Percentiles rank a stretch among this genome's conserved stretches.
Evolutionary conservation across 2,329 filamentous ascomycete genomes (phyloP).

Genomic region (Penicillium sp.): DNA sequence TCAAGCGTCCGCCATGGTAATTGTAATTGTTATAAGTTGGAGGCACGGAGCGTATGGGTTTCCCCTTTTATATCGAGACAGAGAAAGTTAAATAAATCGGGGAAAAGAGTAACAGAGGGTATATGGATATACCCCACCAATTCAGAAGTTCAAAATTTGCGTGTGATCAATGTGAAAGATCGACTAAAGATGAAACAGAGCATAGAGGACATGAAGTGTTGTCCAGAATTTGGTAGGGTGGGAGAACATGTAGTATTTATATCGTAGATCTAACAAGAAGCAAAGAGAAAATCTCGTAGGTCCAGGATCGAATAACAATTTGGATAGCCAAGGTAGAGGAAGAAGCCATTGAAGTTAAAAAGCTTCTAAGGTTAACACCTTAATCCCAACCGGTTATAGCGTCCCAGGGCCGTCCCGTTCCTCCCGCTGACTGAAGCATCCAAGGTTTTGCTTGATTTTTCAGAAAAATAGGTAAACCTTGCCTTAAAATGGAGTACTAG

Average conservation of each 20-base stretch:
- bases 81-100: neutral
- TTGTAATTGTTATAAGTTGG: neutral
- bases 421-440: too few relatives aligned
- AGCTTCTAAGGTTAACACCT: too few relatives aligned
- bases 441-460: too few relatives aligned
- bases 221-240: neutral
- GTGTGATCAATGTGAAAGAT: neutral
- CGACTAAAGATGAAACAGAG: neutral
- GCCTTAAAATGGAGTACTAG: too few relatives aligned
- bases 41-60: neutral
- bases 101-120: neutral
- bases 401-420: neutral
- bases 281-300: too few relatives aligned
- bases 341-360: too few relatives aligned
- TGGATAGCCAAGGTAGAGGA: too few relatives aligned
- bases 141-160: neutral
- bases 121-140: neutral
- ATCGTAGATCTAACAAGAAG: neutral
- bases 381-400: neutral
- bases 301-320: too few relatives aligned
- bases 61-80: neutral
- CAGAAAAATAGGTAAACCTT: too few relatives aligned
- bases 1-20: neutral
- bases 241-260: neutral
- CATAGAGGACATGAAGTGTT: too few relatives aligned